Evolutionary conservation across 2,329 filamentous ascomycete genomes (phyloP).

Genomic region (Neurospora crassa): DNA sequence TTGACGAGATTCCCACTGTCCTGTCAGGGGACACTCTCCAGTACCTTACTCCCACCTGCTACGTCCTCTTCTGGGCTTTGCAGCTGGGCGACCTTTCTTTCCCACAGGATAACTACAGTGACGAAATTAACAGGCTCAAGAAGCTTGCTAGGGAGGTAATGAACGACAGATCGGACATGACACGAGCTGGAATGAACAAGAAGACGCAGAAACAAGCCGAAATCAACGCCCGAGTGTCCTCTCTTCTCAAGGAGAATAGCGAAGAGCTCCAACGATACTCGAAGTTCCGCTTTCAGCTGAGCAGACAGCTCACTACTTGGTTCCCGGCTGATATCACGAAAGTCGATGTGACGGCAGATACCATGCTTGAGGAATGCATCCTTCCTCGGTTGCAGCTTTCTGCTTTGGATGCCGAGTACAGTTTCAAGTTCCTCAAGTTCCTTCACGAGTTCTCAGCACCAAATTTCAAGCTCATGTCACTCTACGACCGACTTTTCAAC

Average conservation of each 20-base stretch:
- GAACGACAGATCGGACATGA: constrained; percentile 64
- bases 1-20: constrained; percentile 54
- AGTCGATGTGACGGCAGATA: constrained; percentile 59
- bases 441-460: constrained; percentile 77
- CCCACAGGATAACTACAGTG: constrained; percentile 66
- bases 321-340: constrained; percentile 59
- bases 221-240: constrained; percentile 58
- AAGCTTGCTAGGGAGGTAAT: constrained; percentile 58
- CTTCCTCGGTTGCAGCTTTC: constrained; percentile 81
- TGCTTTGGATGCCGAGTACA: constrained; percentile 79
- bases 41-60: constrained; percentile 70
- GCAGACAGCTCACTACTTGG: constrained; percentile 68
- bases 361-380: constrained; percentile 81
- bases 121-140: constrained; percentile 60
- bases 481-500: constrained; percentile 78
- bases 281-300: constrained; percentile 59
- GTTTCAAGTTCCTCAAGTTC: constrained; percentile 76
- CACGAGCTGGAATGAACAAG: constrained; percentile 51
- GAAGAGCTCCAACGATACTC: constrained; percentile 57
- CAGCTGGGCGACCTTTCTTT: constrained; percentile 73
- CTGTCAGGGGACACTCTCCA: constrained; percentile 56
- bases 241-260: constrained; percentile 64
- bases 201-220: constrained; percentile 63
- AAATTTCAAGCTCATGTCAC: constrained; percentile 75
- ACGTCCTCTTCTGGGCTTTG: constrained; percentile 85